Percentiles rank a stretch among this genome's conserved stretches.
These are phyloP conservation scores for Usnea hakonensis DNA, from an alignment of 495 filamentous ascomycete genomes.

Conservation along the genomic window DNA sequence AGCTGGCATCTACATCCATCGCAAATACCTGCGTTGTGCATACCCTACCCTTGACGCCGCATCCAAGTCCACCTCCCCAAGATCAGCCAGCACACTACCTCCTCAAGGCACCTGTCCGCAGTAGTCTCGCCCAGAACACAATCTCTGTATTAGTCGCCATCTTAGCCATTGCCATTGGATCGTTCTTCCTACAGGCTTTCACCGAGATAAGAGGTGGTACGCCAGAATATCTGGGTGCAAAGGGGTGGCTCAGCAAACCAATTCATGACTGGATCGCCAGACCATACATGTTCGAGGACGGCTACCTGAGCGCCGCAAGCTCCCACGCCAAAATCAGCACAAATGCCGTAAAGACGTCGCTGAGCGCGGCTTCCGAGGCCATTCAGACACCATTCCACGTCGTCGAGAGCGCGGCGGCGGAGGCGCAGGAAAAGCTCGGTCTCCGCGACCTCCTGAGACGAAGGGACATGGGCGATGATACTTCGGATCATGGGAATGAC, in stretches of 20 bases:
- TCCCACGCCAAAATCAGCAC: not conserved
- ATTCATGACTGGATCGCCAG: constrained; percentile 30
- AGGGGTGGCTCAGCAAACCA: constrained; percentile 36
- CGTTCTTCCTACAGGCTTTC: constrained; percentile 56
- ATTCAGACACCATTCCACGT: constrained; percentile 3
- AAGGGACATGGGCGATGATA: constrained; percentile 12
- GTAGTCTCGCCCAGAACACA: constrained; percentile 37
- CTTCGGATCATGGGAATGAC: constrained; percentile 12
- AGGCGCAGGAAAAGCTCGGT: constrained; percentile 11
- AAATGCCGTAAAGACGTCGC: not conserved
- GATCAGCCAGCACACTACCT: constrained; percentile 51
- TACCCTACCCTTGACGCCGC: constrained; percentile 63
- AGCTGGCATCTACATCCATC: constrained; percentile 77
- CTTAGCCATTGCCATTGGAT: constrained; percentile 46
- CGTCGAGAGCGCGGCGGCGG: not conserved
- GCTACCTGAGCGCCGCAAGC: constrained; percentile 1
- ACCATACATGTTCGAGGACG: constrained; percentile 27
- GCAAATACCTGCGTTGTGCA: constrained; percentile 82
- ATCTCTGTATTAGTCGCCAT: constrained; percentile 44
- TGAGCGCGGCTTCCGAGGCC: constrained; percentile 6
- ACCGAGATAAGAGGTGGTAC: constrained; percentile 57
- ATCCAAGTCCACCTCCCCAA: constrained; percentile 34
- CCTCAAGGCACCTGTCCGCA: constrained; percentile 46
- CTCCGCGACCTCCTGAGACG: constrained; percentile 19
- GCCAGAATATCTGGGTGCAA: constrained; percentile 49